A percentile compares a stretch with the other conserved stretches of the same genome.
Evolutionary conservation across 352 stramenopile species (phyloP).

Genomic region (Pythium sp.): DNA sequence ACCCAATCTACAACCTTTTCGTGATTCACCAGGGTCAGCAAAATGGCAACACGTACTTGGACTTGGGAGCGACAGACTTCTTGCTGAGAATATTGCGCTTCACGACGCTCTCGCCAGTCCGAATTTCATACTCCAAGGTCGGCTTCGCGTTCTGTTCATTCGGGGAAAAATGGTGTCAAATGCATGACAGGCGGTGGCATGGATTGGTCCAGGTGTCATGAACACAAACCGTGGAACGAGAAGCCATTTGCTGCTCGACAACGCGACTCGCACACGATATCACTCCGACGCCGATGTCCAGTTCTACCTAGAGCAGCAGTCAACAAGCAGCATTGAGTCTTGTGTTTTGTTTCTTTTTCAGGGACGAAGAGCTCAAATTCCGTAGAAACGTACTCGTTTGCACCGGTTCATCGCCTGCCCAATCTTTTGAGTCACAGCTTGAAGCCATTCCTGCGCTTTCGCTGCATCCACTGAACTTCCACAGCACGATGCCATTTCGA

Average conservation of each 20-base stretch:
- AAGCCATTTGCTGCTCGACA: conserved; percentile 53
- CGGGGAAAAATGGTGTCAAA: neutral
- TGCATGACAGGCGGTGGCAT: neutral
- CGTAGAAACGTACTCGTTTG: conserved; percentile 25
- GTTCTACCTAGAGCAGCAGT: conserved; percentile 40
- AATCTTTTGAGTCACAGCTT: conserved; percentile 49
- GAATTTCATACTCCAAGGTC: conserved; percentile 41
- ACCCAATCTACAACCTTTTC: neutral
- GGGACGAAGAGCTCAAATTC: neutral
- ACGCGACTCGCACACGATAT: conserved; percentile 41
- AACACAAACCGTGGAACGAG: conserved; percentile 38
- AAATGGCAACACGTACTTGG: conserved; percentile 22
- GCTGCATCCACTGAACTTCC: conserved; percentile 35
- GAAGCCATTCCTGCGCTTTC: conserved; percentile 63
- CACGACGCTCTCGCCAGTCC: conserved; percentile 49
- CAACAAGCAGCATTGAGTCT: neutral
- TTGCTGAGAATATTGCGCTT: conserved; percentile 34
- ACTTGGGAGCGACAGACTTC: conserved; percentile 6
- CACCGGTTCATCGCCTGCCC: conserved; percentile 54
- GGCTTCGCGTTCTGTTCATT: conserved; percentile 13
- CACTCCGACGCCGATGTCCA: conserved; percentile 60
- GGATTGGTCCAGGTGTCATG: neutral
- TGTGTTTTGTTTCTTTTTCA: neutral
- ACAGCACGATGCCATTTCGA: conserved; percentile 74
- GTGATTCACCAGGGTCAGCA: no score